Conservation (phyloP, 1,284 basidiomycete genomes). For the Leccinum subrobustum region DNA sequence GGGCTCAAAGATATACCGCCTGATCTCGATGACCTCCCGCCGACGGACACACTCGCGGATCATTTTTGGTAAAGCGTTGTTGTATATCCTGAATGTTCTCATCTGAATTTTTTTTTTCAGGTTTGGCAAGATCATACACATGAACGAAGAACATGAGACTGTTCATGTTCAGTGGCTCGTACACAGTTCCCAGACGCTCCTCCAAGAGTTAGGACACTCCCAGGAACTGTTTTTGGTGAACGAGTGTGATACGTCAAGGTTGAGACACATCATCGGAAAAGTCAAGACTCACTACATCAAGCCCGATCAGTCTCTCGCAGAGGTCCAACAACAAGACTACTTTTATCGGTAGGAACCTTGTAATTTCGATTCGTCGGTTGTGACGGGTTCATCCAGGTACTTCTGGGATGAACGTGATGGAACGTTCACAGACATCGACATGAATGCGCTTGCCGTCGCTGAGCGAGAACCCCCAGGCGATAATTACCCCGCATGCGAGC, state of each 20-base stretch:
- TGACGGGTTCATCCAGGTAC: conserved; percentile 22
- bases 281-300: conserved; percentile 39
- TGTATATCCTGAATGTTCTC: background rate
- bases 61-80: conserved; percentile 55
- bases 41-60: conserved; percentile 42
- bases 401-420: conserved; percentile 23
- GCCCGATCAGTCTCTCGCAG: conserved; percentile 13
- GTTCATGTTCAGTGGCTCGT: conserved; percentile 72
- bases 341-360: conserved; percentile 51
- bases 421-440: conserved; percentile 21
- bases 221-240: conserved; percentile 65
- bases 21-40: conserved; percentile 34
- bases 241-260: conserved; percentile 43
- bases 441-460: conserved; percentile 19
- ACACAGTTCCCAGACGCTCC: conserved; percentile 56
- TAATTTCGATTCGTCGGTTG: background rate
- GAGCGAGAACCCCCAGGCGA: conserved; percentile 36
- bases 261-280: background rate
- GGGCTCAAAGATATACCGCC: conserved; percentile 23
- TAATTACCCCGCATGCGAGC: conserved; percentile 51
- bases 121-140: conserved; percentile 62
- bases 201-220: conserved; percentile 55
- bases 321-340: conserved; percentile 41
- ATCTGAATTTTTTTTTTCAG: conserved; percentile 35
- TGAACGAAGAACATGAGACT: conserved; percentile 41